phyloP scores from a whole-genome alignment of 1,284 basidiomycete genomes.

The Sparassis latifolia region DNA sequence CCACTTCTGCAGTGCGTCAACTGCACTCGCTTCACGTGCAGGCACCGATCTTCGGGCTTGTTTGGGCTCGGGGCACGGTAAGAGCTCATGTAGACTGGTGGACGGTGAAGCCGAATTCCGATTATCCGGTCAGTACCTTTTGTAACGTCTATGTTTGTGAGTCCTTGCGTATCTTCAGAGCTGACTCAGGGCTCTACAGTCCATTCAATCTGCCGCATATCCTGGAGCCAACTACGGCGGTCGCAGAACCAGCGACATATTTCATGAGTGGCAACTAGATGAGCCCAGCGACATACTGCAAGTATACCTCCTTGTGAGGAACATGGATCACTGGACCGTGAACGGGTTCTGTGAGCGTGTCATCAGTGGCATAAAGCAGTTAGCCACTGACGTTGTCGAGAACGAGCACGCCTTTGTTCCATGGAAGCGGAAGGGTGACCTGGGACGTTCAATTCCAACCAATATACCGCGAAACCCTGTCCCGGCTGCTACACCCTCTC shows the following conservation, averaged over 20 bases:
- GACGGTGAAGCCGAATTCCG: conserved; percentile 21
- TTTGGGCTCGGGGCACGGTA: conserved; percentile 47
- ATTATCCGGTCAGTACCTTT: conserved; percentile 25
- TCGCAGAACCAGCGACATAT: conserved; percentile 18
- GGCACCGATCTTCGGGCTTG: conserved; percentile 46
- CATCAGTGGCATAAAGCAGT: conserved; percentile 30
- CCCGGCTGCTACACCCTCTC: conserved; percentile 10
- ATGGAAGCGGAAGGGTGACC: conserved; percentile 41
- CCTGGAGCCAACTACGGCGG: conserved; percentile 17
- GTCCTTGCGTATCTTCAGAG: not conserved
- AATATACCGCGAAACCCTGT: conserved; percentile 22
- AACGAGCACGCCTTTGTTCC: conserved; percentile 31
- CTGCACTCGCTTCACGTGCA: conserved; percentile 39
- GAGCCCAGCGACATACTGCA: conserved; percentile 38
- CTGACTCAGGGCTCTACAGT: conserved; percentile 21
- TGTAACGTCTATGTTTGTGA: conserved; percentile 16
- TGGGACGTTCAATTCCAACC: conserved; percentile 16
- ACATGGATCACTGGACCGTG: conserved; percentile 48
- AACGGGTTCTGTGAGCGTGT: conserved; percentile 35
- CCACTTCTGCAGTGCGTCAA: conserved; percentile 42
- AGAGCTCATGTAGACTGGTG: conserved; percentile 54
- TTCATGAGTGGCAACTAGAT: conserved; percentile 45
- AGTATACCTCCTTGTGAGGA: conserved; percentile 47
- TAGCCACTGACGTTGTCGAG: conserved; percentile 31
- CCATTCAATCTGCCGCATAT: conserved; percentile 45